Percentiles rank a stretch among this genome's conserved stretches.
These are phyloP conservation scores for Talaromyces albobiverticillius DNA, from an alignment of 2,329 filamentous ascomycete genomes.

Conservation along the genomic window DNA sequence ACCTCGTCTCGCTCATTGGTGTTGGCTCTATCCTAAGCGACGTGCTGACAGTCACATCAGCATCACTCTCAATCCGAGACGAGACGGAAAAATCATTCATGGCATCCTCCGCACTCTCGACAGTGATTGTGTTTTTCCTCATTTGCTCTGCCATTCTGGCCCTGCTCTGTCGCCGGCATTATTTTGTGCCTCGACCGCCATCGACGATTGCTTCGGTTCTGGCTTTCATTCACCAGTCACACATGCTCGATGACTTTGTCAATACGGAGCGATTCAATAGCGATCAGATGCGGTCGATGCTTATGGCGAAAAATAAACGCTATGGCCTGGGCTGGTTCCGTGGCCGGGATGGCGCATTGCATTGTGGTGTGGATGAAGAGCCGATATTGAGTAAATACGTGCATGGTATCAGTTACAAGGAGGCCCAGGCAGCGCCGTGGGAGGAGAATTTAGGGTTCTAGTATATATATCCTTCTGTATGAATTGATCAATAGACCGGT, in stretches of 20 bases:
- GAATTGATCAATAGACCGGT: no score
- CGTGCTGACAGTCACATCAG: slow-evolving; percentile 48
- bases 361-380: slow-evolving; percentile 77
- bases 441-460: slow-evolving; percentile 14
- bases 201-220: slow-evolving; percentile 74
- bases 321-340: slow-evolving; percentile 77
- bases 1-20: slow-evolving; percentile 44
- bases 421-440: slow-evolving; percentile 26
- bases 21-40: slow-evolving; percentile 45
- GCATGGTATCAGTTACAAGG: slow-evolving; percentile 50
- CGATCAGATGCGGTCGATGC: slow-evolving; percentile 58
- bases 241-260: slow-evolving; percentile 75
- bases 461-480: neutral
- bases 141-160: slow-evolving; percentile 58
- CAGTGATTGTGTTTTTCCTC: slow-evolving; percentile 66
- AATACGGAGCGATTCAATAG: slow-evolving; percentile 64
- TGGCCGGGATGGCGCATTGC: slow-evolving; percentile 68
- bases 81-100: slow-evolving; percentile 60
- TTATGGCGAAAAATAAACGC: slow-evolving; percentile 61
- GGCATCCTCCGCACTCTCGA: slow-evolving; percentile 60
- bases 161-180: slow-evolving; percentile 60
- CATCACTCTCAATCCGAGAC: slow-evolving; percentile 46
- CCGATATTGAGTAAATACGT: slow-evolving; percentile 64
- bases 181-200: slow-evolving; percentile 74
- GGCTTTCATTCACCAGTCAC: slow-evolving; percentile 75